Conservation (phyloP, 2,329 filamentous ascomycete genomes). For the Apiospora malaysiana region DNA sequence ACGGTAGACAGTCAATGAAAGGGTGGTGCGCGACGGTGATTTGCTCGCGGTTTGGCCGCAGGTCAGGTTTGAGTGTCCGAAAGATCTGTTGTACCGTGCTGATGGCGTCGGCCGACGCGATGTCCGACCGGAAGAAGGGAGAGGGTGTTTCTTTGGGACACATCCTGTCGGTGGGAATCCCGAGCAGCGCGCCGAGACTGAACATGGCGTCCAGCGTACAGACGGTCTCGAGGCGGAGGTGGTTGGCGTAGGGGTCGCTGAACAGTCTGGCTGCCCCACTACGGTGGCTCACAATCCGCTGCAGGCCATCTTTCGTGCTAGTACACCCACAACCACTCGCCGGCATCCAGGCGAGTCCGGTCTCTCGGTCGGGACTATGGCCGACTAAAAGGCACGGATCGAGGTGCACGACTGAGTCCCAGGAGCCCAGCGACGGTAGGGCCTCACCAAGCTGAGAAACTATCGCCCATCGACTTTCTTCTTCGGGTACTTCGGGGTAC, state of each 20-base stretch:
- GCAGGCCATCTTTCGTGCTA: background rate
- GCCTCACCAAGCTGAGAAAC: background rate
- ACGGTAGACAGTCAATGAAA: slow-evolving; percentile 11
- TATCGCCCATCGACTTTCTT: background rate
- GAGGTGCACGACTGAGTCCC: slow-evolving; percentile 6
- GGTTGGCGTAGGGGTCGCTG: slow-evolving; percentile 19
- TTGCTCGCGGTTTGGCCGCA: slow-evolving; percentile 11
- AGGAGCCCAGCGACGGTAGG: background rate
- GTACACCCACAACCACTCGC: background rate
- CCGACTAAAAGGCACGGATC: background rate
- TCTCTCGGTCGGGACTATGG: too few species aligned
- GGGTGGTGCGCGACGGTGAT: slow-evolving; percentile 12
- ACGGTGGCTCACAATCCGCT: background rate
- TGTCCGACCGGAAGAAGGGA: slow-evolving; percentile 12
- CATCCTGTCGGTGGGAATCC: background rate
- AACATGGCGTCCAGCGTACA: slow-evolving; percentile 14
- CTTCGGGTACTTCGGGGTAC: background rate
- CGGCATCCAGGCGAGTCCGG: background rate
- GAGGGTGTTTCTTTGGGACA: background rate
- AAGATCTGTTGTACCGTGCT: background rate
- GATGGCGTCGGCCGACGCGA: background rate
- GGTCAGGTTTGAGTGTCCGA: background rate
- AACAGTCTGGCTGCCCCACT: background rate
- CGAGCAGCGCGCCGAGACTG: background rate
- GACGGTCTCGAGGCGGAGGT: slow-evolving; percentile 17